These are phyloP conservation scores for Triangularia setosa DNA, from an alignment of 2,329 filamentous ascomycete species.

Conservation along the genomic window DNA sequence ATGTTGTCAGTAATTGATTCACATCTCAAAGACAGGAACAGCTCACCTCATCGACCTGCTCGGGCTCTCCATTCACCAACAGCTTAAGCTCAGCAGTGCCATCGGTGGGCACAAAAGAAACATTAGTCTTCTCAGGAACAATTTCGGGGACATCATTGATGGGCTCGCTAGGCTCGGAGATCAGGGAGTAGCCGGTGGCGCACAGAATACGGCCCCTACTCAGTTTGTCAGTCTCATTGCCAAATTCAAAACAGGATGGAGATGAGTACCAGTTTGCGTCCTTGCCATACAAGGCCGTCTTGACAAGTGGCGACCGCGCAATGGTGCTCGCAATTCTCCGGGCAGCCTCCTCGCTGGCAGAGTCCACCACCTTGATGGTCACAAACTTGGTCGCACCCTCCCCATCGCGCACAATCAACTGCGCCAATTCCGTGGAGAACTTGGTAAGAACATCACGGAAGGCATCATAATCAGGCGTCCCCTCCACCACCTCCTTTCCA, in stretches of 20 bases:
- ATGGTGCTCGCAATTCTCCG: constrained; percentile 82
- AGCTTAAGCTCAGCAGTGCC: constrained; percentile 74
- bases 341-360: constrained; percentile 64
- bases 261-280: constrained; percentile 77
- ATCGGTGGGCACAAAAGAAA: constrained; percentile 74
- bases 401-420: constrained; percentile 91
- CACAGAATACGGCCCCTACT: constrained; percentile 81
- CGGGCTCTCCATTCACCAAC: constrained; percentile 74
- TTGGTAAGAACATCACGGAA: constrained; percentile 68
- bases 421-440: constrained; percentile 80
- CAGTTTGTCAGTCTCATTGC: constrained; percentile 11
- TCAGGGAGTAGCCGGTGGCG: constrained; percentile 77
- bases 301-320: constrained; percentile 87
- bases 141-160: constrained; percentile 60
- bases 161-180: constrained; percentile 55
- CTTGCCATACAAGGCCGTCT: constrained; percentile 93
- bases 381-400: constrained; percentile 99
- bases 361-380: constrained; percentile 78
- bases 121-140: constrained; percentile 65
- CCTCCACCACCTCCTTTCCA: constrained; percentile 57
- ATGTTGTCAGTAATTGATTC: neutral
- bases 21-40: neutral
- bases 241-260: neutral
- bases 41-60: constrained; percentile 64
- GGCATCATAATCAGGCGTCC: constrained; percentile 59